Conservation (phyloP, 345 rosid genomes). For the Linum tenue region DNA sequence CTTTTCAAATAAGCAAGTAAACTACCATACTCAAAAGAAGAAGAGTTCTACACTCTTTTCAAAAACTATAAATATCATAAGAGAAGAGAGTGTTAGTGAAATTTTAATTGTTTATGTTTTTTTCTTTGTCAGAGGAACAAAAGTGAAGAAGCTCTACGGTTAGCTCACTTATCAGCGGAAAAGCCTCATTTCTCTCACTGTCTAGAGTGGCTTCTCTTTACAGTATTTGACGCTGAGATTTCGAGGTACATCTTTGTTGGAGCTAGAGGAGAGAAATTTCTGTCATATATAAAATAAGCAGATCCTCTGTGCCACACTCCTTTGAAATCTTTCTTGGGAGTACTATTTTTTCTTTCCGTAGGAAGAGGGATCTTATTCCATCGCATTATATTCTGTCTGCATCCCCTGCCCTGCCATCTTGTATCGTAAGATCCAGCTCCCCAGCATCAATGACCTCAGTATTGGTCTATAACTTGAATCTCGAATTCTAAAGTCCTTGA, state of each 20-base stretch:
- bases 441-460: background rate
- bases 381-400: background rate
- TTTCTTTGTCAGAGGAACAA: conserved; percentile 61
- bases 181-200: conserved; percentile 96
- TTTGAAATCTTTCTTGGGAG: background rate
- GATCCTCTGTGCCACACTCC: background rate
- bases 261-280: conserved; percentile 4
- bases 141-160: conserved; percentile 69
- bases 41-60: too few species aligned
- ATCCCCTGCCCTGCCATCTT: background rate
- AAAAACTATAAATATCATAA: too few species aligned
- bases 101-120: conserved; percentile 14
- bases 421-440: background rate
- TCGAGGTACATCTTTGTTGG: conserved; percentile 49
- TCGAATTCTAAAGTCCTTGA: background rate
- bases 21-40: too few species aligned
- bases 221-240: conserved; percentile 94
- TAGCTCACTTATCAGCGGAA: conserved; percentile 85
- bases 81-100: too few species aligned
- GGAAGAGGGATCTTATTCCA: background rate
- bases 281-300: background rate
- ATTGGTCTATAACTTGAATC: background rate
- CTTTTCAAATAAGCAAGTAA: too few species aligned
- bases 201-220: conserved; percentile 97
- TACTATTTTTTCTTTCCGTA: too few species aligned